Evolutionary conservation across 1,284 basidiomycete species (phyloP).

Genomic region (Caloboletus firmus): DNA sequence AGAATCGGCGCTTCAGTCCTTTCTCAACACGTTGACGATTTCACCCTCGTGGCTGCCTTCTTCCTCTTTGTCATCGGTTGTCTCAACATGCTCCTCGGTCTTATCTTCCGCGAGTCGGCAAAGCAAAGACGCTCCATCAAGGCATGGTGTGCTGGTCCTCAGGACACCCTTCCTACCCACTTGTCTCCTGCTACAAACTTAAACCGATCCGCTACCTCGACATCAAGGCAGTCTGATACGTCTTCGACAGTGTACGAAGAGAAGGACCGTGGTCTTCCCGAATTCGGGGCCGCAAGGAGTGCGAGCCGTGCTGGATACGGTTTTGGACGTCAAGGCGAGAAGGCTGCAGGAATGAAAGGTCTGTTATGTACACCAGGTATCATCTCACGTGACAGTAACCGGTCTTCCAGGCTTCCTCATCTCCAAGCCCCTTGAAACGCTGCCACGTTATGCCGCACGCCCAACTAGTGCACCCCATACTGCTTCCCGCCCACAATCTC

Average conservation of each 20-base stretch:
- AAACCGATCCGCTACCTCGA: constrained; percentile 28
- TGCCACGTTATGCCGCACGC: constrained; percentile 52
- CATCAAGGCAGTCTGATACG: constrained; percentile 37
- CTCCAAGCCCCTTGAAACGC: constrained; percentile 53
- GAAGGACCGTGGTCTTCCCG: constrained; percentile 34
- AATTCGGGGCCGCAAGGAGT: constrained; percentile 26
- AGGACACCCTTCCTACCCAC: constrained; percentile 54
- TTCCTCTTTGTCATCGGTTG: constrained; percentile 84
- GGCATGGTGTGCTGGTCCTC: constrained; percentile 57
- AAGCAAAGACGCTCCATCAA: constrained; percentile 62
- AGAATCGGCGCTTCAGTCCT: constrained; percentile 80
- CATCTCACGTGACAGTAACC: constrained; percentile 7
- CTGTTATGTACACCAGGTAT: constrained; percentile 14
- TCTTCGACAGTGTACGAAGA: constrained; percentile 40
- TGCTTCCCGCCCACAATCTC: constrained; percentile 26
- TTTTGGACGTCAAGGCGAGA: constrained; percentile 76
- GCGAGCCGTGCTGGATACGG: constrained; percentile 50
- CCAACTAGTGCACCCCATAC: constrained; percentile 29
- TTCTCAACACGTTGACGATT: constrained; percentile 80
- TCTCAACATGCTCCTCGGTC: constrained; percentile 76
- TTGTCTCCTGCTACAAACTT: constrained; percentile 33
- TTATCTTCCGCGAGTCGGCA: constrained; percentile 66
- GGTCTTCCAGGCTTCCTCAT: constrained; percentile 45
- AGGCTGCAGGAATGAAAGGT: constrained; percentile 65
- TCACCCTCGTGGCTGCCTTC: constrained; percentile 85